A percentile compares a stretch with the other conserved stretches of the same genome.
Evolutionary conservation across 2,329 filamentous ascomycete species (phyloP).

Genomic region (Fusarium irregulare): DNA sequence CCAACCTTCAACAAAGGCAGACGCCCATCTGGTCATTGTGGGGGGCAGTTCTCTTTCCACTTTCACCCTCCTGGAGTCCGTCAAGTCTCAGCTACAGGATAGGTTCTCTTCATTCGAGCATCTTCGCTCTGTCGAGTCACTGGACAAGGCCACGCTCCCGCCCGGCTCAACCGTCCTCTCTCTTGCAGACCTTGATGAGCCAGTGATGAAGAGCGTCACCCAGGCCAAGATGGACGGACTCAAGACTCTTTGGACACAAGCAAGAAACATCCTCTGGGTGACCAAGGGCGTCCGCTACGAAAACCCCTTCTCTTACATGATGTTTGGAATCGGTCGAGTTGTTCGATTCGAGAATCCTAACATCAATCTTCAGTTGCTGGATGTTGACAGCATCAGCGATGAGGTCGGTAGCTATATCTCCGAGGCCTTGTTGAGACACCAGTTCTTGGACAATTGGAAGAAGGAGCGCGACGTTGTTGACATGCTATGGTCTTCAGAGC

Average conservation of each 20-base stretch:
- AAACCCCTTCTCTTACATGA: background rate
- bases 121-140: background rate
- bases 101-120: background rate
- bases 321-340: background rate
- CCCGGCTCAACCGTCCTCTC: background rate
- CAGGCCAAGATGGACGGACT: background rate
- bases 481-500: conserved; percentile 12
- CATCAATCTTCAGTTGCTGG: background rate
- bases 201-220: background rate
- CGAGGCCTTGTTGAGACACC: background rate
- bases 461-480: background rate
- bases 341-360: background rate
- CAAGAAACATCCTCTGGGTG: conserved; percentile 12
- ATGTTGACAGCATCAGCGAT: background rate
- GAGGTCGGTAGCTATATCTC: background rate
- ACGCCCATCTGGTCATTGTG: background rate
- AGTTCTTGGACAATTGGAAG: background rate
- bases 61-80: background rate
- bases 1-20: background rate
- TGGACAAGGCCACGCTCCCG: background rate
- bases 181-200: conserved; percentile 1
- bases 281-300: background rate
- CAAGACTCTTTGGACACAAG: background rate
- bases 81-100: background rate
- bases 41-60: background rate